Conservation (phyloP, 78 protist genomes). For the Salpingoeca rosetta region DNA sequence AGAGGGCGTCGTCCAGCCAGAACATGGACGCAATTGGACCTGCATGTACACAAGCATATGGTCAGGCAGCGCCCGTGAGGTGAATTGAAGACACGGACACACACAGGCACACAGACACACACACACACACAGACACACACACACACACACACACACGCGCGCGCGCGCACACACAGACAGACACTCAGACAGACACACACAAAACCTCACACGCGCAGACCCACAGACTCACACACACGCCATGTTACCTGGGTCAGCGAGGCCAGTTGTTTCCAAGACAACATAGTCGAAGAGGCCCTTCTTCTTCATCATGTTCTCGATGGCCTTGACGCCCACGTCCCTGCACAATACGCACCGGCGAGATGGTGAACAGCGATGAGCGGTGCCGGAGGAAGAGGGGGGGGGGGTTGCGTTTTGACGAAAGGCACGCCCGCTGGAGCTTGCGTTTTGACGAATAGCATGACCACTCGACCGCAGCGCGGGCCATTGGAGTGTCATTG, state of each 20-base stretch:
- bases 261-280: constrained; percentile 53
- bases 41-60: too few relatives aligned
- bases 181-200: too few relatives aligned
- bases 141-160: too few relatives aligned
- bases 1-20: constrained; percentile 43
- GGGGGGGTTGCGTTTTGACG: background rate
- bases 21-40: constrained; percentile 38
- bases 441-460: background rate
- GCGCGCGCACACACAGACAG: too few relatives aligned
- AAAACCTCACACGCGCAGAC: too few relatives aligned
- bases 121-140: too few relatives aligned
- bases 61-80: too few relatives aligned
- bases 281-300: constrained; percentile 47
- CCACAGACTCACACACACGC: too few relatives aligned
- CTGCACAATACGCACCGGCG: background rate
- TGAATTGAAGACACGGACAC: too few relatives aligned
- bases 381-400: background rate
- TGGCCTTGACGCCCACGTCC: constrained; percentile 32
- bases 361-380: background rate
- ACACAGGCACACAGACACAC: too few relatives aligned
- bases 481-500: background rate
- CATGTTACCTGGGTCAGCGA: constrained; percentile 67
- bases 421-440: background rate
- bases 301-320: constrained; percentile 39
- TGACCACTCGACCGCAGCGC: background rate